Percentiles rank a stretch among this genome's conserved stretches.
Evolutionary conservation across 495 filamentous ascomycete species (phyloP).

Genomic region (Aspergillus mulundensis): DNA sequence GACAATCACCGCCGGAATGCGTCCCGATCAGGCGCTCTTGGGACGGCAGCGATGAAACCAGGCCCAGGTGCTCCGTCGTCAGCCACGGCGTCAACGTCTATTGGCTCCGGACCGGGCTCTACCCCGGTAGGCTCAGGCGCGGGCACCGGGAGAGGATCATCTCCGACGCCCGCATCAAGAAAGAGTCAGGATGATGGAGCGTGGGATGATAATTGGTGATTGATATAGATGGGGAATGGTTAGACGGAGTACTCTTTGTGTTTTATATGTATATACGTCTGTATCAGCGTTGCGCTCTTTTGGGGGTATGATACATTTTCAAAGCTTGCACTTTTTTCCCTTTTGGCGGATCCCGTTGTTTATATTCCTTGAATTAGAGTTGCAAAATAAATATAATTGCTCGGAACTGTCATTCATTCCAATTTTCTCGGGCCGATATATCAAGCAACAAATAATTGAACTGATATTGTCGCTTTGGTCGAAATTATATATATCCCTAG

Average conservation of each 20-base stretch:
- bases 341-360: neutral
- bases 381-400: no score
- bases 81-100: constrained; percentile 28
- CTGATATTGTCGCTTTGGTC: neutral
- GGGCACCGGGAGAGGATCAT: constrained; percentile 23
- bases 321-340: neutral
- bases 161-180: constrained; percentile 31
- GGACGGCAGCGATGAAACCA: constrained; percentile 69
- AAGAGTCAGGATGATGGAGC: constrained; percentile 44
- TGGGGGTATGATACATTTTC: neutral
- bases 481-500: no score
- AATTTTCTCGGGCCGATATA: no score
- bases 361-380: no score
- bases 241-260: neutral
- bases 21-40: constrained; percentile 51
- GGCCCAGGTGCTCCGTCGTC: constrained; percentile 31
- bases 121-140: constrained; percentile 38
- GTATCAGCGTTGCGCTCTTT: neutral
- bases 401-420: no score
- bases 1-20: constrained; percentile 36
- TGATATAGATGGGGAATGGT: neutral
- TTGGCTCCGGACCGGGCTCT: constrained; percentile 13
- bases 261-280: neutral
- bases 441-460: neutral
- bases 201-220: constrained; percentile 66